These are phyloP conservation scores for Auriscalpium microsporum DNA, from an alignment of 768 basidiomycete genomes.

Conservation along the genomic window DNA sequence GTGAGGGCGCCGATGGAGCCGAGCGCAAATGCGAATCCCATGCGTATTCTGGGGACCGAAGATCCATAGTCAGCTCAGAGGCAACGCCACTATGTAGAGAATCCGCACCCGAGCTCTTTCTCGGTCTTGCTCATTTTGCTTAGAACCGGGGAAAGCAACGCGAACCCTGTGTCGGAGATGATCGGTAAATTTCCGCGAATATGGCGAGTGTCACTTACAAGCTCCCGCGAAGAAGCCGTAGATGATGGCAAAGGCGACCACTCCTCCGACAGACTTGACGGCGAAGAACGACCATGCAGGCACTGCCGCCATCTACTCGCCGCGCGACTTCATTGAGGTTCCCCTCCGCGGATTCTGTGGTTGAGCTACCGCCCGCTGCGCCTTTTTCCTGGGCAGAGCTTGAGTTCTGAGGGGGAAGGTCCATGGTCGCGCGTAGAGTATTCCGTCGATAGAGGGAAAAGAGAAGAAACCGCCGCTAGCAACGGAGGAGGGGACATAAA, in stretches of 20 bases:
- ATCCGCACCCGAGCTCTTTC: slow-evolving; percentile 1
- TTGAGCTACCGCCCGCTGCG: too few relatives aligned
- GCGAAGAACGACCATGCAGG: slow-evolving; percentile 31
- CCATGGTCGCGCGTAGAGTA: too few relatives aligned
- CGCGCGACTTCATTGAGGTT: too few relatives aligned
- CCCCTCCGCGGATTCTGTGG: too few relatives aligned
- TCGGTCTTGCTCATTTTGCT: not conserved
- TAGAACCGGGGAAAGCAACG: slow-evolving; percentile 5
- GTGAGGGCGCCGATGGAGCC: slow-evolving; percentile 13
- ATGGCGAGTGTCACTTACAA: slow-evolving; percentile 18
- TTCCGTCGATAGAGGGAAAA: too few relatives aligned
- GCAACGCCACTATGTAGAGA: not conserved
- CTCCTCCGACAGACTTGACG: slow-evolving; percentile 25
- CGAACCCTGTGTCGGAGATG: slow-evolving; percentile 11
- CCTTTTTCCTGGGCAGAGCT: too few relatives aligned
- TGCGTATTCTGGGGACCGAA: slow-evolving; percentile 15
- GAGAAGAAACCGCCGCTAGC: too few relatives aligned
- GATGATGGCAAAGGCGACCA: slow-evolving; percentile 33
- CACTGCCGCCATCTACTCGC: too few relatives aligned
- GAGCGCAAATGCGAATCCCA: slow-evolving; percentile 22
- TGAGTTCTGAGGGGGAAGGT: too few relatives aligned
- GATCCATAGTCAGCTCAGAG: not conserved
- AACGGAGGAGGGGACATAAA: too few relatives aligned
- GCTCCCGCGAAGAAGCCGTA: slow-evolving; percentile 44
- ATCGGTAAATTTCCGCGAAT: not conserved